Base-by-base conservation (phyloP, 2,329 filamentous ascomycete genomes). In the Pseudopyricularia javanii region DNA sequence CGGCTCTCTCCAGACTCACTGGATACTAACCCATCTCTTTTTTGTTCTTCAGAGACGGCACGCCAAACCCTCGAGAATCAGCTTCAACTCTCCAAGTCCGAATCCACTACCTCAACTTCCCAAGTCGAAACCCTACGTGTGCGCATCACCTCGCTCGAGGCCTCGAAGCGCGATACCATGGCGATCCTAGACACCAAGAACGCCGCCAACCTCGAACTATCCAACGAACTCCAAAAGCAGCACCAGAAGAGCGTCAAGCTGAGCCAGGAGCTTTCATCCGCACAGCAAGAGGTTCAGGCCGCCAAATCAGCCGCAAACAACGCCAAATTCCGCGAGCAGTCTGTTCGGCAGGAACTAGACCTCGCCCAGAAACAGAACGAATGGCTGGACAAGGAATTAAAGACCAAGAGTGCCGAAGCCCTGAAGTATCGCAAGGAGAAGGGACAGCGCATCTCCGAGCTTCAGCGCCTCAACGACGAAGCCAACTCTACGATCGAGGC, bases 381-480 rank as follows among this genome's bases (percentile, higher is more conserved):
- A 61, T 98, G 90, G 87, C 85, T 93, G 53, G 89, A 96, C 63
- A 83, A 78, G 43, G 93, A 98, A 67, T 78, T 97, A 22, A 91
- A 95, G 72, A 91, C 88, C 0, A 95, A 95, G 70, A 85, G 80
- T 56, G 80, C 84, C 8, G 93, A 98, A 64, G 83, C 89, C 49
- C 79, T 91, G 59, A 95, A 91, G 63, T 91, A 87, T 68, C 83
- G 93, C 57, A 97, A 95, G 64, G 93, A 98, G 65, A 97, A 96
- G 75, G 88, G 88, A 57, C 85, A 89, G 1, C 86, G 88, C 37
- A 88, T 97, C 60, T 80, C 90, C 8, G 88, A 94, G 62, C 79
- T 98, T 28, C 88, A 96, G 67, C 86, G 90, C 52, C 81, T 86
- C 56, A 87, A 91, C 59, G 91, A 97, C 59, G 93, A 98, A 59